These are phyloP conservation scores for Mycena polygramma DNA, from an alignment of 768 basidiomycete species.

Conservation along the genomic window DNA sequence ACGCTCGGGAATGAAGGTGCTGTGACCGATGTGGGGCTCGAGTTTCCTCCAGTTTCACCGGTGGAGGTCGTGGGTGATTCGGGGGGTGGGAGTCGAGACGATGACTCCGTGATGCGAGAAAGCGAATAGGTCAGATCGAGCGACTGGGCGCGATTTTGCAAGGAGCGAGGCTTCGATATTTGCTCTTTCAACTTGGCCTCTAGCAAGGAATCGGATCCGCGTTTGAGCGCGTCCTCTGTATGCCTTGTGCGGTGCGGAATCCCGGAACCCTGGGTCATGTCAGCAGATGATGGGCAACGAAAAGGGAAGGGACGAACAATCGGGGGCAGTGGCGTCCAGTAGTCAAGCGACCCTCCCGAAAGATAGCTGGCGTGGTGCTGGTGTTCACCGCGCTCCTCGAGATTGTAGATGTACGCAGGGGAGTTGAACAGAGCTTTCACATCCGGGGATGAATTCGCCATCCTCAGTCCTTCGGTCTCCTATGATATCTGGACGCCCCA, in stretches of 20 bases:
- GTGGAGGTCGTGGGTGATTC: constrained; percentile 87
- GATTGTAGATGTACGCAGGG: constrained; percentile 84
- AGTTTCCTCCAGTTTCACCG: constrained; percentile 80
- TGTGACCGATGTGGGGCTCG: constrained; percentile 83
- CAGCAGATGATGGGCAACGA: constrained; percentile 38
- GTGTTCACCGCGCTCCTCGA: constrained; percentile 78
- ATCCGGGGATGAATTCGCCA: constrained; percentile 92
- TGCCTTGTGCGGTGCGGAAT: constrained; percentile 77
- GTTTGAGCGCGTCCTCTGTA: constrained; percentile 81
- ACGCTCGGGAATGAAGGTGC: constrained; percentile 90
- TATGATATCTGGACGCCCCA: constrained; percentile 78
- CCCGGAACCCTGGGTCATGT: constrained; percentile 68
- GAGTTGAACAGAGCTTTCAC: constrained; percentile 96
- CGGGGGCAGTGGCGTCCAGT: constrained; percentile 83
- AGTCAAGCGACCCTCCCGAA: constrained; percentile 58
- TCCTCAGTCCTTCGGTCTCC: constrained; percentile 80
- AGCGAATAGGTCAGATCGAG: constrained; percentile 90
- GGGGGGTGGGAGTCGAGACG: constrained; percentile 71
- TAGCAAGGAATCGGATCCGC: constrained; percentile 86
- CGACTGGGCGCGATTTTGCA: constrained; percentile 90
- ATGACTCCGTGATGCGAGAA: constrained; percentile 81
- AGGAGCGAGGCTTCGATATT: constrained; percentile 79
- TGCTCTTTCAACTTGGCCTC: constrained; percentile 89
- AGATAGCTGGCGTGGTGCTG: constrained; percentile 70
- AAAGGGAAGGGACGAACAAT: constrained; percentile 64